Percentiles rank a stretch among this genome's conserved stretches.
Evolutionary conservation across 768 basidiomycete genomes (phyloP).

Genomic region (Suillus bovinus): DNA sequence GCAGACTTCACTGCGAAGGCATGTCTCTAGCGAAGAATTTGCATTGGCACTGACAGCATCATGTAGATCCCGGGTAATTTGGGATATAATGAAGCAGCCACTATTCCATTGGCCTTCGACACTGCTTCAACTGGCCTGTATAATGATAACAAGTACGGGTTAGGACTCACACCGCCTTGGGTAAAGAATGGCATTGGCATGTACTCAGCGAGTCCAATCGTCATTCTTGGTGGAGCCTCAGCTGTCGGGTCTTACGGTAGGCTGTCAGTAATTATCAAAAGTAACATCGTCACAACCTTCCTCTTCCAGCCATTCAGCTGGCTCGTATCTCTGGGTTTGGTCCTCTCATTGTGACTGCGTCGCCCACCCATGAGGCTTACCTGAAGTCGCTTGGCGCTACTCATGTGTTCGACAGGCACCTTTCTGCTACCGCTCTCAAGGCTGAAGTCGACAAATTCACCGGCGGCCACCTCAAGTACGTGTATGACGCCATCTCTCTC

Average conservation of each 20-base stretch:
- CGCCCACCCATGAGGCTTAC: conserved; percentile 26
- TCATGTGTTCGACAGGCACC: conserved; percentile 37
- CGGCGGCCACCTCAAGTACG: conserved; percentile 19
- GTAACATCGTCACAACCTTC: neutral
- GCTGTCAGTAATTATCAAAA: conserved; percentile 16
- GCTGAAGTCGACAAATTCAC: conserved; percentile 28
- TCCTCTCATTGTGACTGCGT: conserved; percentile 43
- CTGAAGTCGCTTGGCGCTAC: conserved; percentile 43
- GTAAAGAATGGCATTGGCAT: conserved; percentile 31
- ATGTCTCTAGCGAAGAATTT: conserved; percentile 7
- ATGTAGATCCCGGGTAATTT: conserved; percentile 44
- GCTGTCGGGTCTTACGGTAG: conserved; percentile 50
- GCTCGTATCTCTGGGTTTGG: conserved; percentile 41
- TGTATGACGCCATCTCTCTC: conserved; percentile 34
- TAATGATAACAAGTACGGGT: conserved; percentile 34
- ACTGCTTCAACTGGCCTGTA: conserved; percentile 51
- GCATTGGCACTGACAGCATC: neutral
- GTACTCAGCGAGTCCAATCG: conserved; percentile 41
- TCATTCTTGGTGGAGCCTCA: conserved; percentile 50
- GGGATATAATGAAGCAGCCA: conserved; percentile 44
- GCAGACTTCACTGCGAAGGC: conserved; percentile 40
- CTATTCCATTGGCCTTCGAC: conserved; percentile 48
- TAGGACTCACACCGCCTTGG: conserved; percentile 40
- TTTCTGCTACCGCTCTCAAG: conserved; percentile 15
- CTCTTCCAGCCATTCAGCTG: conserved; percentile 37